Evolutionary conservation across 2,329 filamentous ascomycete species (phyloP).

Genomic region (Neofusicoccum parvum): DNA sequence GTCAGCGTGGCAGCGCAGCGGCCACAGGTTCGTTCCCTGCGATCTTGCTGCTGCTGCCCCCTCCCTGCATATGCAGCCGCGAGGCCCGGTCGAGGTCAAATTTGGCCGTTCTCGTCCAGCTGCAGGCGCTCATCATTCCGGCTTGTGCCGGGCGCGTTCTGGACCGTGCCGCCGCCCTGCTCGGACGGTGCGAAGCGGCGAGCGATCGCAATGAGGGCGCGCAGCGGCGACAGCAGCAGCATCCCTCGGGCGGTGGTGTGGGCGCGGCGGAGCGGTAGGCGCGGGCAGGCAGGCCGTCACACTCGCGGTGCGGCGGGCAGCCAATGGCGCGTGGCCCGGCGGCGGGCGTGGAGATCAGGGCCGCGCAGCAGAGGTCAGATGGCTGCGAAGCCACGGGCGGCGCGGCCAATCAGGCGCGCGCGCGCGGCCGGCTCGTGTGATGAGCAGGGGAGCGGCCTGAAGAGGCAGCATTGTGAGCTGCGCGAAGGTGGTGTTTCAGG

Average conservation of each 20-base stretch:
- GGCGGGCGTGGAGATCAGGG: slow-evolving; percentile 4
- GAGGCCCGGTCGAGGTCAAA: no score
- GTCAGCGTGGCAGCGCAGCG: neutral
- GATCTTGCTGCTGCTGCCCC: neutral
- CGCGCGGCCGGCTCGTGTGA: slow-evolving; percentile 2
- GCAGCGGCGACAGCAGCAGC: neutral
- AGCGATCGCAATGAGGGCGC: slow-evolving; percentile 13
- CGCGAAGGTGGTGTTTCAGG: slow-evolving; percentile 8
- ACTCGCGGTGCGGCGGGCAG: neutral
- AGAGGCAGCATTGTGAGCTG: slow-evolving; percentile 6
- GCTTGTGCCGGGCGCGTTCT: slow-evolving; percentile 3
- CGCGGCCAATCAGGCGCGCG: neutral
- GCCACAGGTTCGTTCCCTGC: neutral
- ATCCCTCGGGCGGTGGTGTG: neutral
- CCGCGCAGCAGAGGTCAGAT: slow-evolving; percentile 16
- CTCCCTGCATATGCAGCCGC: neutral
- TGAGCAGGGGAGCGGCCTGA: slow-evolving; percentile 18
- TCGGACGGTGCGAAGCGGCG: neutral
- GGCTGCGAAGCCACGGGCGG: neutral
- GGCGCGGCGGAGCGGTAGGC: neutral
- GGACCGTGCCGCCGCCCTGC: slow-evolving; percentile 6
- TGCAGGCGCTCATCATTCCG: slow-evolving; percentile 6
- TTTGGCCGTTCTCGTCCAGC: neutral
- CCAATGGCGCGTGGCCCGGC: neutral
- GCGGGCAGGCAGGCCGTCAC: slow-evolving; percentile 10